Conservation (phyloP, 176 grass and related monocot genomes). For the Aegilops tauschii region DNA sequence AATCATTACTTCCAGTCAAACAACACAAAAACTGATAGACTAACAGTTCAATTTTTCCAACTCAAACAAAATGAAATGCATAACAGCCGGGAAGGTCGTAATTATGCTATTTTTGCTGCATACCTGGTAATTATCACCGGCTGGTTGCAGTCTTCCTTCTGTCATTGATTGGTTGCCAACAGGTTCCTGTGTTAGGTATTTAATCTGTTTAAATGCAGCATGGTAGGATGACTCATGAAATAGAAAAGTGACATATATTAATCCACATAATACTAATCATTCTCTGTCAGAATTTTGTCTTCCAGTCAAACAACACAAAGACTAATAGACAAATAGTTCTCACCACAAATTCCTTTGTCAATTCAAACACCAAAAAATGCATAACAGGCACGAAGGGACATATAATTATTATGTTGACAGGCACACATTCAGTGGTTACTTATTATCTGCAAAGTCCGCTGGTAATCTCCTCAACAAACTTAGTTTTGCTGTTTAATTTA, state of each 20-base stretch:
- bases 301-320: neutral
- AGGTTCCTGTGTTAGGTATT: neutral
- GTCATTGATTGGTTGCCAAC: neutral
- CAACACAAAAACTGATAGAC: neutral
- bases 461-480: neutral
- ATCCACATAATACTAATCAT: neutral
- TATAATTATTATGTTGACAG: neutral
- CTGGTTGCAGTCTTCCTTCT: neutral
- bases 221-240: neutral
- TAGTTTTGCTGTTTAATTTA: neutral
- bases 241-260: neutral
- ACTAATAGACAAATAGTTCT: neutral
- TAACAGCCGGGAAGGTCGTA: neutral
- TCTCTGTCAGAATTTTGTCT: neutral
- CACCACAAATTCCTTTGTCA: neutral
- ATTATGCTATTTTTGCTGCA: neutral
- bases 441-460: too few species aligned
- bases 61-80: neutral
- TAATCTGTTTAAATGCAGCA: neutral
- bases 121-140: conserved; percentile 3
- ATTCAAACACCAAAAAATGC: neutral
- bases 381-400: neutral
- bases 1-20: neutral
- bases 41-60: neutral
- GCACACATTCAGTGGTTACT: too few species aligned